phyloP scores from a whole-genome alignment of 202 grass and related monocot species.

The Panicum virgatum region DNA sequence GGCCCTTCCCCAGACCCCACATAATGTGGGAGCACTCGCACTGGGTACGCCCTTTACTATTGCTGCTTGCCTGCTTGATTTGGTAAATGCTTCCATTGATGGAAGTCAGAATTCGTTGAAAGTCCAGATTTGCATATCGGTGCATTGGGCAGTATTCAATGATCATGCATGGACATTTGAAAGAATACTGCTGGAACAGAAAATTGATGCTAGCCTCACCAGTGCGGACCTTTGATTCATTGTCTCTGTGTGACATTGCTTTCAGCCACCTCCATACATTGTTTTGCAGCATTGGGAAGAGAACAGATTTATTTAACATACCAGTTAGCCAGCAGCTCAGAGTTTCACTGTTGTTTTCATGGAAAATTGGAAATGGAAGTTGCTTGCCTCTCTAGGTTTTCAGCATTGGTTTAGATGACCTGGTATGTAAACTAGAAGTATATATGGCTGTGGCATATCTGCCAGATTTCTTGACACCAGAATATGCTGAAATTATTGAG shows the following conservation, averaged over 20 bases:
- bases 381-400: constrained; percentile 19
- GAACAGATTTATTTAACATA: constrained; percentile 14
- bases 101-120: constrained; percentile 6
- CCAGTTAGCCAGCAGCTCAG: constrained; percentile 22
- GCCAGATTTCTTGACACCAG: not conserved
- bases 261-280: not conserved
- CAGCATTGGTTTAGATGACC: constrained; percentile 29
- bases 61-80: not conserved
- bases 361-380: constrained; percentile 32
- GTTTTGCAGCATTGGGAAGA: not conserved
- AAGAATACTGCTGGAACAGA: constrained; percentile 3
- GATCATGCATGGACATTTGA: not conserved
- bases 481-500: constrained; percentile 8
- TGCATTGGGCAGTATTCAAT: not conserved
- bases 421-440: constrained; percentile 1
- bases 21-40: too few species aligned
- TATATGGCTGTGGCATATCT: not conserved
- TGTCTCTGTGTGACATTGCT: constrained; percentile 16
- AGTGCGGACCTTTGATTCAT: not conserved
- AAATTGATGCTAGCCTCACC: not conserved
- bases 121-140: constrained; percentile 24
- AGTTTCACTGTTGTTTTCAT: not conserved
- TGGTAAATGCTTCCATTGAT: not conserved
- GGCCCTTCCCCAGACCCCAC: too few species aligned
- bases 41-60: too few species aligned